A percentile compares a stretch with the other conserved stretches of the same genome.
Evolutionary conservation across 768 basidiomycete species (phyloP).

Genomic region (Termitomyces sp.): DNA sequence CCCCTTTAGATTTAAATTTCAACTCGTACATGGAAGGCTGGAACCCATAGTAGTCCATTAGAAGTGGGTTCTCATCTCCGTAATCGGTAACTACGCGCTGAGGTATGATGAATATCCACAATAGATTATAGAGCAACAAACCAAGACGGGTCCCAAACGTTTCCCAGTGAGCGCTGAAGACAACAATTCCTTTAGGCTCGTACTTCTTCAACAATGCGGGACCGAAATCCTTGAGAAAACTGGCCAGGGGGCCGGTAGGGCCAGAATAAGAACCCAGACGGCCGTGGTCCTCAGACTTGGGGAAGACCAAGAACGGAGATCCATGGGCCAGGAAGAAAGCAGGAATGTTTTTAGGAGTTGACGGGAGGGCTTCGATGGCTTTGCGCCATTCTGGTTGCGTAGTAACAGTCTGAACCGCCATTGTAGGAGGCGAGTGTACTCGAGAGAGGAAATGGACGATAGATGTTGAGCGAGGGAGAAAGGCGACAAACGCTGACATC

Average conservation of each 20-base stretch:
- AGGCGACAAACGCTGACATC: slow-evolving; percentile 5
- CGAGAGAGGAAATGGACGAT: neutral
- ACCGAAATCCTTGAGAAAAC: slow-evolving; percentile 65
- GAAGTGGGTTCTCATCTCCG: slow-evolving; percentile 68
- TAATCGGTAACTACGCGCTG: slow-evolving; percentile 64
- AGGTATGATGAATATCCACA: neutral
- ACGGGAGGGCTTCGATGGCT: slow-evolving; percentile 53
- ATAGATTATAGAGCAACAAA: slow-evolving; percentile 21
- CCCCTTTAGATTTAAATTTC: slow-evolving; percentile 68
- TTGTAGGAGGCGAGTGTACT: neutral
- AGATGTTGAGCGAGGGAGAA: slow-evolving; percentile 1
- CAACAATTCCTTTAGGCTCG: slow-evolving; percentile 73
- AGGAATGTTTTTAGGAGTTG: slow-evolving; percentile 60
- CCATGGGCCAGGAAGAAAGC: slow-evolving; percentile 78
- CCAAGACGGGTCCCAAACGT: slow-evolving; percentile 56
- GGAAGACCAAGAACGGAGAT: slow-evolving; percentile 49
- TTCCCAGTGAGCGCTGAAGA: slow-evolving; percentile 86
- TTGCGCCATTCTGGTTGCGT: slow-evolving; percentile 45
- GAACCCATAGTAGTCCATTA: slow-evolving; percentile 78
- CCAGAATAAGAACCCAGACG: slow-evolving; percentile 34
- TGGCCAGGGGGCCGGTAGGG: slow-evolving; percentile 49
- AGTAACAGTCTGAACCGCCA: slow-evolving; percentile 25
- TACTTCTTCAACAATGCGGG: slow-evolving; percentile 65
- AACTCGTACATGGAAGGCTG: slow-evolving; percentile 53
- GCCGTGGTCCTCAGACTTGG: slow-evolving; percentile 19